Conservation (phyloP, 2,329 filamentous ascomycete genomes). For the Mariannaea elegans region DNA sequence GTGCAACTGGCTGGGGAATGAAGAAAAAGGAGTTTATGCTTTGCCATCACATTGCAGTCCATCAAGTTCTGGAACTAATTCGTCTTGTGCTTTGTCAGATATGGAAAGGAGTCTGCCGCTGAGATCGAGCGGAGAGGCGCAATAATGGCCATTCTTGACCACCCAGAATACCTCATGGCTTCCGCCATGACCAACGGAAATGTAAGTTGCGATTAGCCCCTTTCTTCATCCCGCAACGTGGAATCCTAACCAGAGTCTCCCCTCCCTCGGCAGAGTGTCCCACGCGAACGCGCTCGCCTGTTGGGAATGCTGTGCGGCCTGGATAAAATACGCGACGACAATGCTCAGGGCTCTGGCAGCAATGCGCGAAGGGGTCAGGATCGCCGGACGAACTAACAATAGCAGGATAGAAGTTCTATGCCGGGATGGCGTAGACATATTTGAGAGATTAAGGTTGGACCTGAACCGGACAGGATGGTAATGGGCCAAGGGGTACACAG, state of each 20-base stretch:
- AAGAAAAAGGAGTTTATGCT: too few relatives aligned
- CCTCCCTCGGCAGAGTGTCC: not conserved
- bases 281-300: not conserved
- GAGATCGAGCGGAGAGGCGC: slow-evolving; percentile 55
- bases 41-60: too few relatives aligned
- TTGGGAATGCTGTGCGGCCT: not conserved
- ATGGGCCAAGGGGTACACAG: too few relatives aligned
- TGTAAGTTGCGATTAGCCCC: too few relatives aligned
- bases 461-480: too few relatives aligned
- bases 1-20: not conserved
- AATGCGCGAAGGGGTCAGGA: not conserved
- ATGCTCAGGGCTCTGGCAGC: not conserved
- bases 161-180: slow-evolving; percentile 67
- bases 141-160: slow-evolving; percentile 64
- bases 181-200: slow-evolving; percentile 63
- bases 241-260: not conserved
- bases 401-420: not conserved
- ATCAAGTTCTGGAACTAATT: not conserved
- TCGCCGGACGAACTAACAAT: not conserved
- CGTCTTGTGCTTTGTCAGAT: not conserved
- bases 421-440: too few relatives aligned
- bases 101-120: slow-evolving; percentile 51
- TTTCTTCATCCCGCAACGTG: too few relatives aligned
- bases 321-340: not conserved
- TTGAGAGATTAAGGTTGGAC: too few relatives aligned